These are phyloP conservation scores for Diplodia scrobiculata DNA, from an alignment of 2,329 filamentous ascomycete species.

Conservation along the genomic window DNA sequence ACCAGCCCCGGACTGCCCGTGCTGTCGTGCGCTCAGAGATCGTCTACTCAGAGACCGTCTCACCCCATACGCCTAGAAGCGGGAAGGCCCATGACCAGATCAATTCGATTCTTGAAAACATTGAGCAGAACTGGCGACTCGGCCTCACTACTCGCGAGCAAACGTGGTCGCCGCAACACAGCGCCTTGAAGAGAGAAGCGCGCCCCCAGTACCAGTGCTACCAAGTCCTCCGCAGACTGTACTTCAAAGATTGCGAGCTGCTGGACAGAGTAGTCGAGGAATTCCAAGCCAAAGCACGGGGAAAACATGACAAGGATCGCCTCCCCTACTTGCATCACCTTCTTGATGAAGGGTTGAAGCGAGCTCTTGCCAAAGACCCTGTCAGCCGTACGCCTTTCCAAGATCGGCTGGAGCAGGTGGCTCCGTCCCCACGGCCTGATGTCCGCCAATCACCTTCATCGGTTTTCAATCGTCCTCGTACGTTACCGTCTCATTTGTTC, in stretches of 20 bases:
- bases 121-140: not conserved
- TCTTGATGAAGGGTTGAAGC: slow-evolving; percentile 29
- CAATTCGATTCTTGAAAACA: slow-evolving; percentile 8
- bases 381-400: not conserved
- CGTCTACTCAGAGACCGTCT: not conserved
- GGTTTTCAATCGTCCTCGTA: slow-evolving; percentile 7
- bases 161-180: slow-evolving; percentile 35
- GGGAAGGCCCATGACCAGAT: not conserved
- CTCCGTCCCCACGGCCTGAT: not conserved
- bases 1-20: not conserved
- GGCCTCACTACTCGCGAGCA: slow-evolving; percentile 25
- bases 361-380: not conserved
- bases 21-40: not conserved
- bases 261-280: slow-evolving; percentile 33
- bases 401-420: not conserved
- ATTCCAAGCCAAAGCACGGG: slow-evolving; percentile 32
- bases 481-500: not conserved
- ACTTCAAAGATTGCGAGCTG: slow-evolving; percentile 29
- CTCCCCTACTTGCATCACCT: slow-evolving; percentile 31
- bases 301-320: slow-evolving; percentile 17
- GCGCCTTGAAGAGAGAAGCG: not conserved
- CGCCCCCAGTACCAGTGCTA: slow-evolving; percentile 32
- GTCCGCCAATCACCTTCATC: not conserved
- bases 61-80: not conserved
- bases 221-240: slow-evolving; percentile 33